Evolutionary conservation across 2,329 filamentous ascomycete genomes (phyloP).

Genomic region (Clonostachys solani): DNA sequence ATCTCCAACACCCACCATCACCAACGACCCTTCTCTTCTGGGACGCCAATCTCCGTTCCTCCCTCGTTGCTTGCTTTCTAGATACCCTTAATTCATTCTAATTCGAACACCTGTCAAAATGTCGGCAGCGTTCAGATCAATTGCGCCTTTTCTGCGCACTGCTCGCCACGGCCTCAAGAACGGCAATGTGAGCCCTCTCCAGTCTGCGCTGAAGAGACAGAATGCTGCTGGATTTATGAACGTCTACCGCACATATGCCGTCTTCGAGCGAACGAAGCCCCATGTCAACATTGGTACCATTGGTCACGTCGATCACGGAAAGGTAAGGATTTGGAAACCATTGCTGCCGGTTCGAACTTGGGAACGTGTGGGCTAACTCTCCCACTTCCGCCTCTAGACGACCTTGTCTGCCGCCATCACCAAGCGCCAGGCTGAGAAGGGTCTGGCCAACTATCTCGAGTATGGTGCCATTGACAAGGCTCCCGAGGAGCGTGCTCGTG

Average conservation of each 20-base stretch:
- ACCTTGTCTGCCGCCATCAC: conserved; percentile 98
- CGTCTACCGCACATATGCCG: conserved; percentile 61
- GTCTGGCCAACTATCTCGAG: conserved; percentile 89
- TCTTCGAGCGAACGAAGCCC: conserved; percentile 87
- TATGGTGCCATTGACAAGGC: conserved; percentile 99
- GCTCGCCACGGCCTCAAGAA: conserved; percentile 70
- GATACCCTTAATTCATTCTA: conserved; percentile 10
- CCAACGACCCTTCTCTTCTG: not conserved
- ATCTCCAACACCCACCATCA: too few relatives aligned
- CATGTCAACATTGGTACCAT: conserved; percentile 99
- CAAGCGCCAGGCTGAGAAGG: conserved; percentile 95
- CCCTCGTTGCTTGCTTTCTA: conserved; percentile 10
- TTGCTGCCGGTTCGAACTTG: not conserved
- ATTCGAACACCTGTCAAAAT: conserved; percentile 43
- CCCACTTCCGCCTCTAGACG: conserved; percentile 54
- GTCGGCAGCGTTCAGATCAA: conserved; percentile 74
- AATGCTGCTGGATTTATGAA: conserved; percentile 61
- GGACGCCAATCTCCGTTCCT: not conserved
- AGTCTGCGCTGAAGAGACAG: conserved; percentile 61
- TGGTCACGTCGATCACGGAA: conserved; percentile 99
- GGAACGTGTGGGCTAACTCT: not conserved
- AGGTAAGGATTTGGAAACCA: conserved; percentile 52
- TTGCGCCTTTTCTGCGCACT: conserved; percentile 77
- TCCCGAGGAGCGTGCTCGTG: conserved; percentile 98
- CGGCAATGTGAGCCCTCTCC: conserved; percentile 71